Evolutionary conservation across 371 early-diverging fungal species (phyloP).

Genomic region (Rhizopus stolonifer): DNA sequence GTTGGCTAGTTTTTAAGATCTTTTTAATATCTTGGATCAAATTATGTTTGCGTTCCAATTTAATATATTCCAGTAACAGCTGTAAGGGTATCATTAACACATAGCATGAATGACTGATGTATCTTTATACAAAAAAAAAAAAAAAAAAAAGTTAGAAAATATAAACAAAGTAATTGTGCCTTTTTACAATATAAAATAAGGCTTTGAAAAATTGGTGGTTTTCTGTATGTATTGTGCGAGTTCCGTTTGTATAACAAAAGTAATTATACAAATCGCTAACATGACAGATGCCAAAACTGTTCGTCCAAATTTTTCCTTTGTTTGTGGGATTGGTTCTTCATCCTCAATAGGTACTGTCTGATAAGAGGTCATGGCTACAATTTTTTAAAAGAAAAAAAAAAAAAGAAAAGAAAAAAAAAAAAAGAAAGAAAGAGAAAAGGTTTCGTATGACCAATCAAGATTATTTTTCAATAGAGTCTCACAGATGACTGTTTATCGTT

Average conservation of each 20-base stretch:
- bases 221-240: constrained; percentile 67
- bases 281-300: constrained; percentile 42
- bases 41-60: not conserved
- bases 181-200: constrained; percentile 77
- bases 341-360: constrained; percentile 31
- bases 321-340: not conserved
- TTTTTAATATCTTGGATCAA: constrained; percentile 7
- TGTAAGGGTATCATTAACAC: constrained; percentile 69
- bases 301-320: not conserved
- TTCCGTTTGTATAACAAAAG: constrained; percentile 69
- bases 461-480: not conserved
- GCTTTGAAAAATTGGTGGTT: constrained; percentile 62
- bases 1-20: constrained; percentile 4
- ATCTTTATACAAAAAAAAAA: constrained; percentile 31
- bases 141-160: not conserved
- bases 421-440: not conserved
- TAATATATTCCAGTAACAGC: constrained; percentile 45
- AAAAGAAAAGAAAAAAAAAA: not conserved
- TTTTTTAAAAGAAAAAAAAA: not conserved
- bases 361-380: constrained; percentile 28
- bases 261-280: constrained; percentile 55
- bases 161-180: not conserved
- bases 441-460: constrained; percentile 8
- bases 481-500: not conserved
- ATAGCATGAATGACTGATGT: constrained; percentile 75